Evolutionary conservation across 306 rosid species (phyloP), one percentile per base, ranked within the genome.

Genomic region (Hylodesmum podocarpum): DNA sequence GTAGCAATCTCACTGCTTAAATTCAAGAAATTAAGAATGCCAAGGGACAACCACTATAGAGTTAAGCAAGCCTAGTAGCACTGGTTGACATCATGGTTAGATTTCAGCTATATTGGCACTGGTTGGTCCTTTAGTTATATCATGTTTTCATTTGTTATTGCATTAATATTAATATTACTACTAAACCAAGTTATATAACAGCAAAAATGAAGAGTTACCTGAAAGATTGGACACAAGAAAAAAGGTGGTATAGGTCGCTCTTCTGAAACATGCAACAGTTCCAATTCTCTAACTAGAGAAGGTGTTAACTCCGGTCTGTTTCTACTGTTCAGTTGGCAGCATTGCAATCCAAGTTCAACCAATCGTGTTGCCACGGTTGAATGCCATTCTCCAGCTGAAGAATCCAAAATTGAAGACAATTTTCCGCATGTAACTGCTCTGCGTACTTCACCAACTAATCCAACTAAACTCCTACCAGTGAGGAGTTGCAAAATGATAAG

Each of bases 211-310:
- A 31, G 51, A 79, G 83, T 83, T 29, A 88, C 97, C 91, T 88
- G 85, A 79, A 83, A 89, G 78, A 92, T 88, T 65, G 97, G 93
- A 83, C 97, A 92, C 87, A 92, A 57, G 86, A 85, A 88, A 82
- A 84, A 92, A 9, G 93, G 55, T 72, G 94, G 94, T 51, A 92
- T 86, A 0, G 87, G 77, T 24, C 86, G 82, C 83, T 92, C 96
- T 80, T 88, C 92, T 1, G 91, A 75, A 75, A 36, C 81, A 75
- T 84, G 88, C 73, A 92, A 76, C 72, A 84, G 89, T 77, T 88
- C 73, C 77, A 90, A 55, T 80, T 90, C 97, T 40, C 94, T 87
- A 79, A 87, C 96, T 33, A 87, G 69, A 66, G 89, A 61, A 4
- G 97, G 94, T 6, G 89, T 89, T 34, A 92, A 27, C 44, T 84